Evolutionary conservation across 805 yeast species (phyloP).

Genomic region (Starmerella floricola): DNA sequence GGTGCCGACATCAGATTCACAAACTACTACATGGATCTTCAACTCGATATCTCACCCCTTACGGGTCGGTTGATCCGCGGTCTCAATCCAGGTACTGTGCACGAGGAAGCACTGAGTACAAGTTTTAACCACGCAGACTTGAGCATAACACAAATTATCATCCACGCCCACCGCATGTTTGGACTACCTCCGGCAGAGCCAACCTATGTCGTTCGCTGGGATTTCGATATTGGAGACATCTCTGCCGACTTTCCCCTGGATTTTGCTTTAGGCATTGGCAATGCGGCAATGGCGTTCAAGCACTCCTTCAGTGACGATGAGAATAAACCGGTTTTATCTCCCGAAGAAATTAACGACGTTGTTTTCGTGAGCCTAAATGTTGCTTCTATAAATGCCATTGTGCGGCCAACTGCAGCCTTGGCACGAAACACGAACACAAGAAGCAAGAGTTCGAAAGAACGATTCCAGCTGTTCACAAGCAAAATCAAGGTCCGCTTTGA

Average conservation of each 20-base stretch:
- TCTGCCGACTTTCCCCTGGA: slow-evolving; percentile 40
- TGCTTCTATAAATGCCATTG: slow-evolving; percentile 26
- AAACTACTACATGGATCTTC: slow-evolving; percentile 81
- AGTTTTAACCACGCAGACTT: slow-evolving; percentile 21
- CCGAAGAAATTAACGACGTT: slow-evolving; percentile 53
- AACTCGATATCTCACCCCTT: slow-evolving; percentile 56
- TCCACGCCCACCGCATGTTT: slow-evolving; percentile 76
- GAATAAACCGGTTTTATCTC: slow-evolving; percentile 51
- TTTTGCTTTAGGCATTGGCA: slow-evolving; percentile 33
- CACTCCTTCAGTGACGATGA: slow-evolving; percentile 65
- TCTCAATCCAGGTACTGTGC: slow-evolving; percentile 10
- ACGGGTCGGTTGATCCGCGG: slow-evolving; percentile 27
- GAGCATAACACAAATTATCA: slow-evolving; percentile 51
- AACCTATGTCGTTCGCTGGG: slow-evolving; percentile 87
- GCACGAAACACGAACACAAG: not conserved
- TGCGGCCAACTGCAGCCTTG: slow-evolving; percentile 4
- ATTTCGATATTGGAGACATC: slow-evolving; percentile 54
- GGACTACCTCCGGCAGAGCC: slow-evolving; percentile 85
- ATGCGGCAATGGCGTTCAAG: slow-evolving; percentile 37
- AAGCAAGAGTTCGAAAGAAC: not conserved
- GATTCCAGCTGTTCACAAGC: slow-evolving; percentile 24
- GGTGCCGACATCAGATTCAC: slow-evolving; percentile 77
- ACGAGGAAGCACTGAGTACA: slow-evolving; percentile 14
- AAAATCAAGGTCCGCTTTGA: slow-evolving; percentile 36
- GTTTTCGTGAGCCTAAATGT: slow-evolving; percentile 49